Evolutionary conservation across 345 rosid species (phyloP).

Genomic region (Alliaria petiolata): DNA sequence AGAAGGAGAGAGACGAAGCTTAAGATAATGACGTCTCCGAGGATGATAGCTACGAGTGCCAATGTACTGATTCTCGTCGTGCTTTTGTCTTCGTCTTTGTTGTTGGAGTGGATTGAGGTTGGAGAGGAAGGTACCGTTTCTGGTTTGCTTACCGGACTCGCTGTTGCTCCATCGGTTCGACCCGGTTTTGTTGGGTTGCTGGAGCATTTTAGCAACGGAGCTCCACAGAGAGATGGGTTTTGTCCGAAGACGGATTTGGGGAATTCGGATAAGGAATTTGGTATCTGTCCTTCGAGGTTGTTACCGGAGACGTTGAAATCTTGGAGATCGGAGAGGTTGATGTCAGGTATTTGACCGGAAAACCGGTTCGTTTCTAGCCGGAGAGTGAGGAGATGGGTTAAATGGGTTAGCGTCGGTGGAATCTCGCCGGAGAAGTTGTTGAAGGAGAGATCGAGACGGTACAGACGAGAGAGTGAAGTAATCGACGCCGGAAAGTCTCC

Average conservation of each 20-base stretch:
- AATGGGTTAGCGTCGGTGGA: constrained; percentile 42
- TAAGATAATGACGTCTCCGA: constrained; percentile 65
- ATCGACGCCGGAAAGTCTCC: constrained; percentile 62
- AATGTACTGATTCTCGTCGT: constrained; percentile 47
- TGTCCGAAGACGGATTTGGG: constrained; percentile 52
- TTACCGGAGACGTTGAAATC: constrained; percentile 79
- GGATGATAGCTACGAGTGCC: constrained; percentile 58
- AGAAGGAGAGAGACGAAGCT: constrained; percentile 65
- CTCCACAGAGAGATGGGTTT: constrained; percentile 68
- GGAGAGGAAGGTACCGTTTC: constrained; percentile 63
- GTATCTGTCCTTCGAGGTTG: constrained; percentile 61
- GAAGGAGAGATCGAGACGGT: constrained; percentile 81
- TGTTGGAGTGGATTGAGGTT: constrained; percentile 40
- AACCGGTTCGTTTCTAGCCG: constrained; percentile 64
- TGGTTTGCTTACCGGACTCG: constrained; percentile 51
- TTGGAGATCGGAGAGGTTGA: constrained; percentile 53
- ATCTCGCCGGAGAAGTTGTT: constrained; percentile 74
- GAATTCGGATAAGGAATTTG: constrained; percentile 54
- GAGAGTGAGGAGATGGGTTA: constrained; percentile 75
- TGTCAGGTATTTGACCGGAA: constrained; percentile 45
- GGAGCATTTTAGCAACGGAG: constrained; percentile 48
- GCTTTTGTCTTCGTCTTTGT: constrained; percentile 4
- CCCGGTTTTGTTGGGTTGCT: constrained; percentile 54
- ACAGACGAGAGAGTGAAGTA: constrained; percentile 45
- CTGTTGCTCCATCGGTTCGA: constrained; percentile 59